These are phyloP conservation scores for Penicillium sp. DNA, from an alignment of 2,329 filamentous ascomycete species.

Conservation along the genomic window DNA sequence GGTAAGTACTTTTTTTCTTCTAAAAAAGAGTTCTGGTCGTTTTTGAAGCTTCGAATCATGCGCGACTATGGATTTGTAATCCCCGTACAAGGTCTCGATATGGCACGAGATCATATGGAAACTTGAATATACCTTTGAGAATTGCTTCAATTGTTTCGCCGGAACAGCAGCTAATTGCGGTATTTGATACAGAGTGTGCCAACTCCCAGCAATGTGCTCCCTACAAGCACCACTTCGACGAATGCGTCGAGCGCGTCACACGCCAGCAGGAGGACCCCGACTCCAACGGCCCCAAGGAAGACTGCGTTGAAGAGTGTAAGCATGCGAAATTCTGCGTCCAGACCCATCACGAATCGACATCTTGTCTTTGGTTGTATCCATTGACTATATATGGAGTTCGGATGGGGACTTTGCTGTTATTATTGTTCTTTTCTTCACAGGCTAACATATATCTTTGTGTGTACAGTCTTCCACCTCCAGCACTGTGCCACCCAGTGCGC, in stretches of 20 bases:
- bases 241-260: slow-evolving; percentile 93
- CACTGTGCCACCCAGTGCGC: slow-evolving; percentile 93
- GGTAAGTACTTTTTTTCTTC: slow-evolving; percentile 59
- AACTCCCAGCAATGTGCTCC: slow-evolving; percentile 79
- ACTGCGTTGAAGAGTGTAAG: slow-evolving; percentile 99
- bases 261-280: slow-evolving; percentile 63
- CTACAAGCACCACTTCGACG: slow-evolving; percentile 96
- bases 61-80: not conserved
- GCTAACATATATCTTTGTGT: not conserved
- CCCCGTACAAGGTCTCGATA: not conserved
- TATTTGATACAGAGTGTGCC: slow-evolving; percentile 67
- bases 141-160: not conserved
- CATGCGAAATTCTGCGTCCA: slow-evolving; percentile 22
- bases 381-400: not conserved
- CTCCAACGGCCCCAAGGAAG: slow-evolving; percentile 73
- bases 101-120: slow-evolving; percentile 1
- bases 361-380: not conserved
- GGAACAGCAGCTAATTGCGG: not conserved
- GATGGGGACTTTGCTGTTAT: not conserved
- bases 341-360: not conserved
- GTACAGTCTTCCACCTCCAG: slow-evolving; percentile 90
- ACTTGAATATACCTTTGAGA: not conserved
- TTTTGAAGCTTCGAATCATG: not conserved
- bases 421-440: not conserved
- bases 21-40: too few species aligned